phyloP scores from a whole-genome alignment of 306 rosid species.

The Fagus crenata region DNA sequence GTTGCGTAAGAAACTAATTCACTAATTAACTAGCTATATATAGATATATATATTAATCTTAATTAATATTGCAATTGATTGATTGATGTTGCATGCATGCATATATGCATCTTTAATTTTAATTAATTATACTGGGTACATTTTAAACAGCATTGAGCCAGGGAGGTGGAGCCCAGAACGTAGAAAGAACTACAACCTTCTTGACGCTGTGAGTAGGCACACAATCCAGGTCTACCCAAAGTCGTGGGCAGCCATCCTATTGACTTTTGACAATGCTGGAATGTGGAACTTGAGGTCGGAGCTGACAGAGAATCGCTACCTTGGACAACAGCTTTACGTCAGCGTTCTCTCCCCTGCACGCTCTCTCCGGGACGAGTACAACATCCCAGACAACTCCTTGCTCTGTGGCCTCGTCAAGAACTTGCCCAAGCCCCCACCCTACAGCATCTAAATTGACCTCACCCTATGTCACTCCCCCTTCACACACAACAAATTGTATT shows the following conservation, averaged over 20 bases:
- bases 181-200: conserved; percentile 58
- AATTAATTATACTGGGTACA: too few species aligned
- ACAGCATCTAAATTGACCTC: conserved; percentile 13
- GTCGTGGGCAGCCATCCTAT: conserved; percentile 63
- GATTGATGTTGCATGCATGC: too few species aligned
- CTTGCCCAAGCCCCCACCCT: conserved; percentile 50
- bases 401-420: conserved; percentile 47
- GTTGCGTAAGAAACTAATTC: conserved; percentile 57
- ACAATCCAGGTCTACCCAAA: conserved; percentile 72
- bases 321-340: conserved; percentile 63
- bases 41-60: too few species aligned
- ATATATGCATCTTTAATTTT: too few species aligned
- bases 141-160: conserved; percentile 52
- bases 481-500: too few species aligned
- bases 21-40: too few species aligned
- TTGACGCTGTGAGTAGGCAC: conserved; percentile 75
- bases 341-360: conserved; percentile 44
- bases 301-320: conserved; percentile 53
- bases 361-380: conserved; percentile 68
- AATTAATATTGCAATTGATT: too few species aligned
- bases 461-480: too few species aligned
- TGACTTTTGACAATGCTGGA: conserved; percentile 61
- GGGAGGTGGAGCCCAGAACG: conserved; percentile 68
- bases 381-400: conserved; percentile 37
- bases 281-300: conserved; percentile 72